Base-by-base conservation (phyloP, 2,329 filamentous ascomycete genomes). In the Byssochlamys sp. region DNA sequence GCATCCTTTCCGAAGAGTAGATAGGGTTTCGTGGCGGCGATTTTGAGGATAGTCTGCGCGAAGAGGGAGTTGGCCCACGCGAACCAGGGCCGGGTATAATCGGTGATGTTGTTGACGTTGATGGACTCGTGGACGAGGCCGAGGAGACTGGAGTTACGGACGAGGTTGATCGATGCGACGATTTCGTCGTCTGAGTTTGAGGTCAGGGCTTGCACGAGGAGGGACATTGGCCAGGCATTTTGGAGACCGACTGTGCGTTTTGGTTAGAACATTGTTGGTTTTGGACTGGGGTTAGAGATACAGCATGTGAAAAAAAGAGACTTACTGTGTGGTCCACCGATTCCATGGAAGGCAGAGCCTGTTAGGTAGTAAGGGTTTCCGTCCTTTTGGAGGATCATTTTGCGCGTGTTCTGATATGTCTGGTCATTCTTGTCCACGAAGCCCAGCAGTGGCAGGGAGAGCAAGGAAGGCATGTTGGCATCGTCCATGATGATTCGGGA, bases 21-120 rank as follows among this genome's bases (percentile, higher is more conserved):
- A 72, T 95, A 84, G 2, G 94, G 94, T 73, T 95, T 96, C 70
- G 92, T 79, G 73, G 87, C 86, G 1, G 91, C 94, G 55, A 99
- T 71, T 76, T 96, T 90, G 55, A 99, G 76, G 52, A 99, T 90
- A 0, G 91, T 95, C 72, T 90, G 87, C 12, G 92, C 91, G 74
- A 96, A 97, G 10, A 99, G 90, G 0, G 90, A 94, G 65, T 99
- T 99, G 10, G 94, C 94, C 94, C 91, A 97, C 2, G 92, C 90
- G 71, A 97, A 97, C 92, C 92, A 97, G 68, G 88, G 90, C 62
- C 91, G 80, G 1, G 92, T 96, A 72, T 94, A 97, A 39, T 83
- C 78, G 48, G 73, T 75, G 33, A 80, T 75, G 58, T 81, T 76
- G 60, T 92, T 85, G 4, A 97, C 92, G 66, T 96, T 84, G 48